A percentile compares a stretch with the other conserved stretches of the same genome.
These are phyloP conservation scores for Coemansia sp. DNA, from an alignment of 192 early-diverging fungal species.

Conservation along the genomic window DNA sequence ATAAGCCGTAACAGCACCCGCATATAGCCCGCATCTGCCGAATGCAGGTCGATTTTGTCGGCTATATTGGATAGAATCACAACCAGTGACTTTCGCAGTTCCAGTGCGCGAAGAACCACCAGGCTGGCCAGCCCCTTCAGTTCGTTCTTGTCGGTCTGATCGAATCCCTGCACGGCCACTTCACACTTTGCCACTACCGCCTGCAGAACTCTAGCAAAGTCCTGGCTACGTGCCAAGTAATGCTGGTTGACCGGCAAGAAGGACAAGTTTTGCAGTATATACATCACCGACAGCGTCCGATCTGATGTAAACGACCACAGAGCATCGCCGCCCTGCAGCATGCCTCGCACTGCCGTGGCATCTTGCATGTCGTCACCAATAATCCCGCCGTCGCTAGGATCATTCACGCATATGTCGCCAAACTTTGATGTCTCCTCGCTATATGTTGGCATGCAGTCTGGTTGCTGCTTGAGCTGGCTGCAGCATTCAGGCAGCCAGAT, in stretches of 20 bases:
- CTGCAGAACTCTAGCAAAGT: constrained; percentile 33
- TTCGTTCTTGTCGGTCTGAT: not conserved
- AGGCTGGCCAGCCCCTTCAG: constrained; percentile 15
- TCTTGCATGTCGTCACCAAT: constrained; percentile 48
- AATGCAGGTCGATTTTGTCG: constrained; percentile 25
- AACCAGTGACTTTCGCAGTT: constrained; percentile 40
- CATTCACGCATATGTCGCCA: constrained; percentile 14
- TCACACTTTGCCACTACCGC: constrained; percentile 24
- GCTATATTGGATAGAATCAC: constrained; percentile 38
- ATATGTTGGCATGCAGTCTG: constrained; percentile 12
- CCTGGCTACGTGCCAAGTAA: constrained; percentile 27
- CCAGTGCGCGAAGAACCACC: constrained; percentile 35
- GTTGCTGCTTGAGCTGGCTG: not conserved
- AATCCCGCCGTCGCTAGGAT: constrained; percentile 23
- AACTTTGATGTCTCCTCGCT: constrained; percentile 32
- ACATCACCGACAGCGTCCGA: constrained; percentile 41
- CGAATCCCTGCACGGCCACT: constrained; percentile 6
- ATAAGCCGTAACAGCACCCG: constrained; percentile 26
- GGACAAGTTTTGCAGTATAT: constrained; percentile 45
- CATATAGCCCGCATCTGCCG: constrained; percentile 12
- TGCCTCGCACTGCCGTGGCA: constrained; percentile 29
- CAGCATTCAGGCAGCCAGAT: constrained; percentile 10
- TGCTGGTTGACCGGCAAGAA: constrained; percentile 47
- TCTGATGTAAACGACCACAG: constrained; percentile 53
- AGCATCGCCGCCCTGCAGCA: constrained; percentile 33